Evolutionary conservation across 2,329 filamentous ascomycete species (phyloP).

Genomic region (Xylariaceae sp.): DNA sequence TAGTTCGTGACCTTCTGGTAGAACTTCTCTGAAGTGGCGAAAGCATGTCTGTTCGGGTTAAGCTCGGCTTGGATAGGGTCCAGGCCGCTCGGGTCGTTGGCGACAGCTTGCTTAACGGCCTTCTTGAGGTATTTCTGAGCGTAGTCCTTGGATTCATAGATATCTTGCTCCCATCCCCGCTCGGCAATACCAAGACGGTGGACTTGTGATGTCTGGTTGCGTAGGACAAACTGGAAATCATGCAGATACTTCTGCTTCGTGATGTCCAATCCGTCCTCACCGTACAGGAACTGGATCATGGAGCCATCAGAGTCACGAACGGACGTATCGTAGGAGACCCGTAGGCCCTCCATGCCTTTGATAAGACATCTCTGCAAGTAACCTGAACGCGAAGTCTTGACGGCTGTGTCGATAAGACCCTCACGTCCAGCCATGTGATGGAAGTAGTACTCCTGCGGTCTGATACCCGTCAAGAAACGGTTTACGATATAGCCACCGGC

Average conservation of each 20-base stretch:
- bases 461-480: constrained; percentile 95
- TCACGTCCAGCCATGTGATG: constrained; percentile 99
- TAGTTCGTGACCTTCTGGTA: constrained; percentile 69
- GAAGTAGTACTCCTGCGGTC: constrained; percentile 98
- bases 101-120: constrained; percentile 65
- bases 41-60: constrained; percentile 71
- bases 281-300: constrained; percentile 91
- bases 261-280: constrained; percentile 91
- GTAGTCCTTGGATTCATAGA: constrained; percentile 51
- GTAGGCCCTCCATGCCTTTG: constrained; percentile 95
- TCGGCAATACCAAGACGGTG: constrained; percentile 65
- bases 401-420: constrained; percentile 96
- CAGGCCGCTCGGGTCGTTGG: constrained; percentile 51
- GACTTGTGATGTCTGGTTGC: constrained; percentile 78
- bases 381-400: constrained; percentile 95
- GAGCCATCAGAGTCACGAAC: constrained; percentile 92
- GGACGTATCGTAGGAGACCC: constrained; percentile 87
- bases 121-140: constrained; percentile 76
- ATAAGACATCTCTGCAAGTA: constrained; percentile 96
- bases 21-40: constrained; percentile 86
- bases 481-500: constrained; percentile 92
- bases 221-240: constrained; percentile 83
- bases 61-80: constrained; percentile 72
- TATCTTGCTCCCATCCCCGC: constrained; percentile 35
- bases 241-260: constrained; percentile 88